Conservation (phyloP, 345 rosid genomes). For the Aquilaria malaccensis region DNA sequence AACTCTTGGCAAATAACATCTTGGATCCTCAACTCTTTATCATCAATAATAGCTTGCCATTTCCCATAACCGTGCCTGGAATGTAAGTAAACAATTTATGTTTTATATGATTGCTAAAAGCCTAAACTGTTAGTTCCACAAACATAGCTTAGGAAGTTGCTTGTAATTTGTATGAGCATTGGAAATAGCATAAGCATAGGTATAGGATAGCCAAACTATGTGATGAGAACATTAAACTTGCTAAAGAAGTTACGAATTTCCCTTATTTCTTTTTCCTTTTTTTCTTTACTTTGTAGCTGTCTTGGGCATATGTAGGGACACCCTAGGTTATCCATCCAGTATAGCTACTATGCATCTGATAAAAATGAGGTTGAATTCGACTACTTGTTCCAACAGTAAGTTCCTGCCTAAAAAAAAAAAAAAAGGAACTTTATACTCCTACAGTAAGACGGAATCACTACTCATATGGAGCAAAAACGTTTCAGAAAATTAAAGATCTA, state of each 20-base stretch:
- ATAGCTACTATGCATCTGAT: no score
- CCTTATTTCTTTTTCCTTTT: no score
- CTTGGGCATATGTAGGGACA: no score
- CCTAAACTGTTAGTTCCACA: no score
- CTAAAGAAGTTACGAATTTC: no score
- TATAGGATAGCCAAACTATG: constrained; percentile 1
- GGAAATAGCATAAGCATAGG: neutral
- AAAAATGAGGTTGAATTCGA: no score
- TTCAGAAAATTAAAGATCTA: constrained; percentile 2
- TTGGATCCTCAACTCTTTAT: constrained; percentile 80
- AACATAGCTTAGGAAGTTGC: neutral
- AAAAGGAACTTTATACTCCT: no score
- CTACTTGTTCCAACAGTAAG: no score
- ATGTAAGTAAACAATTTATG: constrained; percentile 6
- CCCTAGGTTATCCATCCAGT: no score
- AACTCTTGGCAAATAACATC: constrained; percentile 87
- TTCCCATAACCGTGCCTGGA: constrained; percentile 98
- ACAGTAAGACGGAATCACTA: no score
- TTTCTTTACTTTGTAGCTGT: no score
- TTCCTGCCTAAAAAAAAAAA: no score
- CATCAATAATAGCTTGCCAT: constrained; percentile 99
- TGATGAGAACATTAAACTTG: neutral
- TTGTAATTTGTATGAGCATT: neutral
- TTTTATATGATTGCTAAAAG: neutral
- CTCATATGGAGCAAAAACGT: neutral